Percentiles rank a stretch among this genome's conserved stretches.
Conservation (phyloP, 495 filamentous ascomycete genomes). For the Penicillium egyptiacum region DNA sequence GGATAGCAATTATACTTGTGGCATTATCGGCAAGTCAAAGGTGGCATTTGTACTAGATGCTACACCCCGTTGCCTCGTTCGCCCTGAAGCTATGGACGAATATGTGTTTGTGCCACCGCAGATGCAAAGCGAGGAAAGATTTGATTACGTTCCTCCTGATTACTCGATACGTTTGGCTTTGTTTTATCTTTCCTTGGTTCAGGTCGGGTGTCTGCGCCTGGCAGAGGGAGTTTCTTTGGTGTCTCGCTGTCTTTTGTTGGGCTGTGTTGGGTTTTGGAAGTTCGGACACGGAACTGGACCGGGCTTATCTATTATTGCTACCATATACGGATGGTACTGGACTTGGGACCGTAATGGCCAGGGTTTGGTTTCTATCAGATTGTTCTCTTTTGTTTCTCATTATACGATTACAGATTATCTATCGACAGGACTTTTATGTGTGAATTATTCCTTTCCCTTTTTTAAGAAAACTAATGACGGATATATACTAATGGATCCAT, state of each 20-base stretch:
- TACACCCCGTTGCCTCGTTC: not conserved
- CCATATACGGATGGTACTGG: slow-evolving; percentile 8
- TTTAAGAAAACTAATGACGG: not conserved
- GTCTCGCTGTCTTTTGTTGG: not conserved
- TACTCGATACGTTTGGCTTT: slow-evolving; percentile 1
- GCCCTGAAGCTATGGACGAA: not conserved
- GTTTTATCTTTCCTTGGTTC: not conserved
- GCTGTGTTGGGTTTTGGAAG: not conserved
- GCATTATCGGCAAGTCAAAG: not conserved
- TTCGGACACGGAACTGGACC: not conserved
- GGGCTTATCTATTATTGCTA: slow-evolving; percentile 6
- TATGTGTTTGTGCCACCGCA: not conserved
- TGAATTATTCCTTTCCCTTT: not conserved
- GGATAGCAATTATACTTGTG: not conserved
- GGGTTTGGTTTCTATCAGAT: not conserved
- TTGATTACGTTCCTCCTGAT: not conserved
- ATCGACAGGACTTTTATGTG: slow-evolving; percentile 1
- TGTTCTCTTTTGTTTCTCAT: slow-evolving; percentile 2
- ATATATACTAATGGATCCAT: not conserved
- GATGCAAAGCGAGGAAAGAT: not conserved
- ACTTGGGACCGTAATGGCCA: slow-evolving; percentile 4
- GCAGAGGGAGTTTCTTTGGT: slow-evolving; percentile 6
- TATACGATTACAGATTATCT: slow-evolving; percentile 10
- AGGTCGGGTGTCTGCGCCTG: not conserved
- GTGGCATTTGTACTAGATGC: not conserved